Evolutionary conservation across 2,329 filamentous ascomycete species (phyloP).

Genomic region (Trichoderma aggressivum): DNA sequence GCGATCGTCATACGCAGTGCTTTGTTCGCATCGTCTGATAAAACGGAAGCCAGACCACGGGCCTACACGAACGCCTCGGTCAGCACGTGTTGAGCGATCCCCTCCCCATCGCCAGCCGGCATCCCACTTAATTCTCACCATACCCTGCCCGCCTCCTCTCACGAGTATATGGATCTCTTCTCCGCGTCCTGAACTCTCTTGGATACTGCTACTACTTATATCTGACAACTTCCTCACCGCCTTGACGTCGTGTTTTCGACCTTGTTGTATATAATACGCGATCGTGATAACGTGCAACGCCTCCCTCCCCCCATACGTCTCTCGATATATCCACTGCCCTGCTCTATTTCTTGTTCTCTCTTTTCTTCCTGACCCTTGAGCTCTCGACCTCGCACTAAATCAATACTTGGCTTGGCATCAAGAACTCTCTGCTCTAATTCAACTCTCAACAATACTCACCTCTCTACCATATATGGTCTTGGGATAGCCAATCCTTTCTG

Average conservation of each 20-base stretch:
- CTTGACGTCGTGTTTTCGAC: not conserved
- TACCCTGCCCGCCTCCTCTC: conserved; percentile 11
- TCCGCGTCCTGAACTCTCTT: conserved; percentile 10
- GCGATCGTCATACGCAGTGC: conserved; percentile 5
- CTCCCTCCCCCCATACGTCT: not conserved
- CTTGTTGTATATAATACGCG: not conserved
- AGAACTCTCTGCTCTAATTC: not conserved
- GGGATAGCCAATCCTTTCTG: not conserved
- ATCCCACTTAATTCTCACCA: conserved; percentile 18
- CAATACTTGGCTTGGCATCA: not conserved
- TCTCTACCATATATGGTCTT: not conserved
- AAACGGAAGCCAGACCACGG: conserved; percentile 16
- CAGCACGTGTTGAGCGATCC: conserved; percentile 17
- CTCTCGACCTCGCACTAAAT: not conserved
- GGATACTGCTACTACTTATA: conserved; percentile 2
- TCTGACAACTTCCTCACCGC: conserved; percentile 11
- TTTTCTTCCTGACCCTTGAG: not conserved
- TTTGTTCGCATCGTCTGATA: conserved; percentile 1
- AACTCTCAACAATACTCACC: not conserved
- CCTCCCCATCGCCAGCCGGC: conserved; percentile 17
- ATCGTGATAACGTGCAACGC: not conserved
- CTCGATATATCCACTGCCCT: not conserved
- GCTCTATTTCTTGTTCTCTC: not conserved
- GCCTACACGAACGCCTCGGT: conserved; percentile 17
- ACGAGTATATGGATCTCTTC: conserved; percentile 9